Evolutionary conservation across 2,329 filamentous ascomycete genomes (phyloP), one percentile per base, ranked within the genome.

Genomic region (Penicillium crustosum): DNA sequence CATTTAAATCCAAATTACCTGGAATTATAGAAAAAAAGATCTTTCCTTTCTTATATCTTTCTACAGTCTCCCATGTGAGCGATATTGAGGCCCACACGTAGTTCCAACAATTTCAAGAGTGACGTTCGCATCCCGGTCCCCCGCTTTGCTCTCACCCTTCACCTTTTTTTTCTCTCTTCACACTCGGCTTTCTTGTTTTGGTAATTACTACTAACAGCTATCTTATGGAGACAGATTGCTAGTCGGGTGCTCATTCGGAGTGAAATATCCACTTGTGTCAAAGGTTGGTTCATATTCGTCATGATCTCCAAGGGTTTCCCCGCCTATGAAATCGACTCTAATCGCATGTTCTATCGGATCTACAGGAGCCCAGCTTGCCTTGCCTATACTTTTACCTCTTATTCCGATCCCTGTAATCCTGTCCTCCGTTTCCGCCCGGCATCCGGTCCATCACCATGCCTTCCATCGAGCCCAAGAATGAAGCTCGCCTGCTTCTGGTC

Each of bases 401-500:
- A 53, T 21, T 27, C 21, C n/a, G 19, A 35, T 51, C 29, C 36
- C 9, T 7, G 5, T 47, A 33, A 19, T 31, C 17, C 19, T 41
- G 13, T 41, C 51, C 50, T 42, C 36, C 12, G 4, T 29, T 23
- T 54, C 23, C 12, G 10, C 33, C 53, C 48, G n/a, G 23, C 31
- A 7, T 33, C 29, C 33, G 15, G 36, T 48, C 39, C 58, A 31
- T 58, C 57, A 57, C 42, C n/a, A 77, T 77, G 75, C 69, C 74
- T 53, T 67, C 70, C 25, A 58, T 70, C 49, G 73, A 67, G 54
- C 61, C 68, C 51, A 58, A 65, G 51, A 75, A 71, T 51, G 75
- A 76, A 59, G 71, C 75, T 21, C 73, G 85, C 49, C 82, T 97
- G 53, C 84, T 97, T 51, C 87, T 97, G 48, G 88, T 97, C 67